A percentile compares a stretch with the other conserved stretches of the same genome.
phyloP scores from a whole-genome alignment of 768 basidiomycete genomes.

The Boletus reticulatus region DNA sequence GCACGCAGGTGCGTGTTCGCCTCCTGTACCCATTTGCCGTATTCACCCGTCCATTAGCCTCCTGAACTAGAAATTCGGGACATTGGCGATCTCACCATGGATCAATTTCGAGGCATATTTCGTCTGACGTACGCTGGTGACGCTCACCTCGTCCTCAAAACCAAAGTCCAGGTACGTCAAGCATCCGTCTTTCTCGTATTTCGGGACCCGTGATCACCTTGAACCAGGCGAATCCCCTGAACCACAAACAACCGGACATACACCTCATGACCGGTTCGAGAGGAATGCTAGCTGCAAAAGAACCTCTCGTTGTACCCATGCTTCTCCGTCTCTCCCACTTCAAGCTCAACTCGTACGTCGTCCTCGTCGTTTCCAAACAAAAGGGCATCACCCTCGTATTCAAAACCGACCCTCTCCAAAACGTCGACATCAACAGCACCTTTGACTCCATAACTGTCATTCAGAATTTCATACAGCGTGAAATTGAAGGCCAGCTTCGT shows the following conservation, averaged over 20 bases:
- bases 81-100: slow-evolving; percentile 93
- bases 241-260: slow-evolving; percentile 88
- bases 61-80: slow-evolving; percentile 97
- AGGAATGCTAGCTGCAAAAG: slow-evolving; percentile 91
- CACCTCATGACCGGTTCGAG: slow-evolving; percentile 79
- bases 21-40: neutral
- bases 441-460: slow-evolving; percentile 99
- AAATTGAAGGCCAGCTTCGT: slow-evolving; percentile 94
- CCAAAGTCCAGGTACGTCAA: slow-evolving; percentile 81
- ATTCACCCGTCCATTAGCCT: slow-evolving; percentile 52
- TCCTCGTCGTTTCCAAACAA: slow-evolving; percentile 94
- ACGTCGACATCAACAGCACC: slow-evolving; percentile 95
- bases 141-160: slow-evolving; percentile 81
- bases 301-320: slow-evolving; percentile 97
- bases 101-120: slow-evolving; percentile 97
- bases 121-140: slow-evolving; percentile 93
- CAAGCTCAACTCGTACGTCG: slow-evolving; percentile 91
- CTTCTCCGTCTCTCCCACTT: slow-evolving; percentile 95
- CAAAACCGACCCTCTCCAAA: slow-evolving; percentile 98
- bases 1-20: slow-evolving; percentile 70
- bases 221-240: slow-evolving; percentile 86
- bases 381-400: slow-evolving; percentile 99
- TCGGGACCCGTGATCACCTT: slow-evolving; percentile 6
- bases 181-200: neutral
- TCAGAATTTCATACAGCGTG: slow-evolving; percentile 94